These are phyloP conservation scores for Botryotinia calthae DNA, from an alignment of 2,329 filamentous ascomycete genomes.

Conservation along the genomic window DNA sequence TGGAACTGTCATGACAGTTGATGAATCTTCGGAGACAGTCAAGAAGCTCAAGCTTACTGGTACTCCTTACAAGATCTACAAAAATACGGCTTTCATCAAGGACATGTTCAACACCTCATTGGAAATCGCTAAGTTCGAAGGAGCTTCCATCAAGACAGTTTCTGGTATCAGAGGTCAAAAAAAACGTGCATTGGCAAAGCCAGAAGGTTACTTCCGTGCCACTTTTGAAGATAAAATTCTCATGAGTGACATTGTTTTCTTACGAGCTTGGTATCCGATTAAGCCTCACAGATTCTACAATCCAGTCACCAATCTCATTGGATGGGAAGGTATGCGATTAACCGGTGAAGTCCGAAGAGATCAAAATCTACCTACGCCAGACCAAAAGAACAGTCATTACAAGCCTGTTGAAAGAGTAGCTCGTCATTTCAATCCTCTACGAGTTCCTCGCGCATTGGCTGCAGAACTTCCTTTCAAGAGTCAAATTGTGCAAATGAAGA, in stretches of 20 bases:
- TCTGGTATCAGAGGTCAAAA: constrained; percentile 95
- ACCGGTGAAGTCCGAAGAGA: constrained; percentile 87
- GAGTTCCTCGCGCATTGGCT: constrained; percentile 75
- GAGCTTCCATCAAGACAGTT: constrained; percentile 91
- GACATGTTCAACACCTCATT: constrained; percentile 95
- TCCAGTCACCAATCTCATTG: constrained; percentile 87
- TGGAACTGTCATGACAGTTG: constrained; percentile 88
- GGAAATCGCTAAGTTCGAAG: constrained; percentile 98
- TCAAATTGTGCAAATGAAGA: constrained; percentile 79
- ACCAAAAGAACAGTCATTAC: constrained; percentile 83
- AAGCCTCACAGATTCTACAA: constrained; percentile 97
- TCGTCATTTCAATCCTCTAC: constrained; percentile 72
- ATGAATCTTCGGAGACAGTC: constrained; percentile 95
- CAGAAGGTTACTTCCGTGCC: constrained; percentile 92
- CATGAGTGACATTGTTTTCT: constrained; percentile 93
- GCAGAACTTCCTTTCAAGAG: constrained; percentile 88
- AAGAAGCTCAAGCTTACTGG: constrained; percentile 99
- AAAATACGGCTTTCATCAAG: constrained; percentile 98
- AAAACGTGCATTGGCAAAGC: constrained; percentile 89
- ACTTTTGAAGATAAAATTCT: constrained; percentile 99
- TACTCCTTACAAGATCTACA: constrained; percentile 94
- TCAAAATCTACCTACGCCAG: constrained; percentile 71
- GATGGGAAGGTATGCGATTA: constrained; percentile 88
- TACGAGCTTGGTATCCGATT: constrained; percentile 95
- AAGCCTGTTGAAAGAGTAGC: constrained; percentile 62